A percentile compares a stretch with the other conserved stretches of the same genome.
Conservation (phyloP, 129 eudicot genomes). For the Flaveria linearis region DNA sequence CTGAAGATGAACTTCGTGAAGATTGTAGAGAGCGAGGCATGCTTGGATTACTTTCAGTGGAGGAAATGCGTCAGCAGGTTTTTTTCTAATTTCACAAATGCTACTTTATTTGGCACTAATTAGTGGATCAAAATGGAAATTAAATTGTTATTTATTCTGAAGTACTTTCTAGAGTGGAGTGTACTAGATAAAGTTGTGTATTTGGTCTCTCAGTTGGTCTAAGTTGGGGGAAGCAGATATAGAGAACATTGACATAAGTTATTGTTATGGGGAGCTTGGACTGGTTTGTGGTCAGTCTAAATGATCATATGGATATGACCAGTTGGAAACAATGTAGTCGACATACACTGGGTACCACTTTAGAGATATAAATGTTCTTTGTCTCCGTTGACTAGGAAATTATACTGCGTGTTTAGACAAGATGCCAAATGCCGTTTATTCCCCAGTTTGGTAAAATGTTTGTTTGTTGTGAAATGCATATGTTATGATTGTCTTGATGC, state of each 20-base stretch:
- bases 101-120: slow-evolving; percentile 16
- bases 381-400: neutral
- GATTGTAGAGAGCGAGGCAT: slow-evolving; percentile 95
- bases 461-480: neutral
- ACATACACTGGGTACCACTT: neutral
- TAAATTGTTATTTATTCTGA: neutral
- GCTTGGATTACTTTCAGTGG: slow-evolving; percentile 85
- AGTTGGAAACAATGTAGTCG: neutral
- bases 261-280: neutral
- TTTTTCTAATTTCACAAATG: neutral
- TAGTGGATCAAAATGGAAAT: neutral
- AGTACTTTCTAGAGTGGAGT: neutral
- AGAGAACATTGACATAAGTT: slow-evolving; percentile 4
- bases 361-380: neutral
- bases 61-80: slow-evolving; percentile 96
- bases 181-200: slow-evolving; percentile 1
- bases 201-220: neutral
- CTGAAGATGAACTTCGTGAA: slow-evolving; percentile 93
- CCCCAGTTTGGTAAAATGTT: neutral
- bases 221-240: slow-evolving; percentile 3
- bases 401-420: neutral
- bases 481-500: neutral
- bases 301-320: slow-evolving; percentile 13
- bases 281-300: slow-evolving; percentile 5
- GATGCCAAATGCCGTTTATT: neutral